Conservation (phyloP, 805 yeast genomes). For the Phaffomyces opuntiae region DNA sequence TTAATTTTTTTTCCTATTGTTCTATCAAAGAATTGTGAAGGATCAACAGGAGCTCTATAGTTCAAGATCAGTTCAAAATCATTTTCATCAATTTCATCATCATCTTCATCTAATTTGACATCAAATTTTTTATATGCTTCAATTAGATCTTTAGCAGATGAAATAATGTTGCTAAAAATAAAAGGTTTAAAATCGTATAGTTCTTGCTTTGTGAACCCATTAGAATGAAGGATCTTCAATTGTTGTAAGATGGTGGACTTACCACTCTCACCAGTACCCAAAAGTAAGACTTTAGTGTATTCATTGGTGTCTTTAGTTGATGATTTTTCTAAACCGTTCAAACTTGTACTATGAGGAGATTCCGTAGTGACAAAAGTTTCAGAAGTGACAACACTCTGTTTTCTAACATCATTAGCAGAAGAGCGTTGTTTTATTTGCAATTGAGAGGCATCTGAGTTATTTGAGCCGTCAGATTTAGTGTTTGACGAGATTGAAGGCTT, state of each 20-base stretch:
- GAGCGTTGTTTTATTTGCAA: not conserved
- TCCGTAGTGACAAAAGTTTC: not conserved
- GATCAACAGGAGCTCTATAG: slow-evolving; percentile 38
- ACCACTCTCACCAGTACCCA: slow-evolving; percentile 72
- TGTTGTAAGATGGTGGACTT: slow-evolving; percentile 42
- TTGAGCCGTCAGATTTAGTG: slow-evolving; percentile 6
- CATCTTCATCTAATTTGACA: slow-evolving; percentile 23
- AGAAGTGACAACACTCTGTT: not conserved
- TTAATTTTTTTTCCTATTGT: slow-evolving; percentile 41
- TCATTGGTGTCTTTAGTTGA: slow-evolving; percentile 31
- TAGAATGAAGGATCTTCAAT: slow-evolving; percentile 33
- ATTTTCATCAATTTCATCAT: slow-evolving; percentile 24
- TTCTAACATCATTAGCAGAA: not conserved
- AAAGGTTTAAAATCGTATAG: slow-evolving; percentile 67
- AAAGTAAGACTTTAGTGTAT: slow-evolving; percentile 58
- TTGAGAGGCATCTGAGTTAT: not conserved
- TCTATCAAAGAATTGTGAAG: slow-evolving; percentile 44
- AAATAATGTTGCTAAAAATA: slow-evolving; percentile 70
- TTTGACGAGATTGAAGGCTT: slow-evolving; percentile 6
- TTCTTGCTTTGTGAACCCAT: slow-evolving; percentile 47
- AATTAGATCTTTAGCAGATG: slow-evolving; percentile 65
- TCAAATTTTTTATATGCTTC: slow-evolving; percentile 54
- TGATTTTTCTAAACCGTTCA: not conserved
- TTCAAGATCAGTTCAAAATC: slow-evolving; percentile 20
- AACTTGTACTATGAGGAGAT: not conserved